These are phyloP conservation scores for Lathyrus tuberosus DNA, from an alignment of 306 rosid genomes.

Conservation along the genomic window DNA sequence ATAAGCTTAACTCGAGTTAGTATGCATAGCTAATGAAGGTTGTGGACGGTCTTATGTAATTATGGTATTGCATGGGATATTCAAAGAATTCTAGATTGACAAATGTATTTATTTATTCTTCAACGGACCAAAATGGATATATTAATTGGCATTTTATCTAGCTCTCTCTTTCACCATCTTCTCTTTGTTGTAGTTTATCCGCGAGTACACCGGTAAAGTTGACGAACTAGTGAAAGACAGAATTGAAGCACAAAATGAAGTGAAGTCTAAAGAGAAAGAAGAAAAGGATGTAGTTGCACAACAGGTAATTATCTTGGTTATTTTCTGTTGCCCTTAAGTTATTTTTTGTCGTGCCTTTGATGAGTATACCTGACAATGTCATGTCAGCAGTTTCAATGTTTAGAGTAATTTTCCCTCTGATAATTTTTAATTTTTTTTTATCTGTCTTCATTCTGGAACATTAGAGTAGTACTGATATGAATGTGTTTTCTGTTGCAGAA, in stretches of 20 bases:
- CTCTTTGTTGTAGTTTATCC: constrained; percentile 64
- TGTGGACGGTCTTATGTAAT: constrained; percentile 26
- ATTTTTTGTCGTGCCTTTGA: constrained; percentile 6
- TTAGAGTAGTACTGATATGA: constrained; percentile 28
- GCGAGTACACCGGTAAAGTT: constrained; percentile 96
- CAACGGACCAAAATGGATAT: constrained; percentile 17
- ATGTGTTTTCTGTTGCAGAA: constrained; percentile 68
- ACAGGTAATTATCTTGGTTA: constrained; percentile 62
- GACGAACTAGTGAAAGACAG: constrained; percentile 92
- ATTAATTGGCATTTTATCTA: constrained; percentile 22
- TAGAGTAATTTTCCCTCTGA: constrained; percentile 10
- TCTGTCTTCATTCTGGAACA: constrained; percentile 14
- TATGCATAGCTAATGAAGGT: constrained; percentile 34
- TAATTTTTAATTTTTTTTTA: background rate
- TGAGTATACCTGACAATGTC: background rate
- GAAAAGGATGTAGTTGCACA: constrained; percentile 95
- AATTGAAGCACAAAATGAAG: constrained; percentile 77
- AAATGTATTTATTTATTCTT: constrained; percentile 9
- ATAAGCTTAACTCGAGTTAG: background rate
- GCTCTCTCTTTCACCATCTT: constrained; percentile 34
- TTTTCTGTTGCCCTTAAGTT: constrained; percentile 2
- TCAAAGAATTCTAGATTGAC: constrained; percentile 20
- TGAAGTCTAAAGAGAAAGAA: constrained; percentile 80
- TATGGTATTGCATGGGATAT: constrained; percentile 22
- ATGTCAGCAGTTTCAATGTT: constrained; percentile 11